phyloP scores from a whole-genome alignment of 495 filamentous ascomycete species.

The Talaromyces ruber region DNA sequence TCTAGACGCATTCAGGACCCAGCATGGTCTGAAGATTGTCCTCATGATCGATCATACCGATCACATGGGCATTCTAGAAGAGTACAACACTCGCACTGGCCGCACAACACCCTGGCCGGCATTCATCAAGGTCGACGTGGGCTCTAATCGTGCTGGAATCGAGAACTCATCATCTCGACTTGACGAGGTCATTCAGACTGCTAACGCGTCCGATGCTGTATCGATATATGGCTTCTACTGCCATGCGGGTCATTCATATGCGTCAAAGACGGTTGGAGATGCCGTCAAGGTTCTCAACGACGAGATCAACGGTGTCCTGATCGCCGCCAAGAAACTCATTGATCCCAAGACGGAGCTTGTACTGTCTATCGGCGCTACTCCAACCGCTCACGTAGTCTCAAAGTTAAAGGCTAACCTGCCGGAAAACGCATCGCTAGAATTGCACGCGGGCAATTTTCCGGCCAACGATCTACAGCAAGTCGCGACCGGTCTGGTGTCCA shows the following conservation, averaged over 20 bases:
- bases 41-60: slow-evolving; percentile 28
- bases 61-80: slow-evolving; percentile 22
- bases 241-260: slow-evolving; percentile 20
- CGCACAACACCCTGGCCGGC: slow-evolving; percentile 10
- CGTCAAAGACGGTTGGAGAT: slow-evolving; percentile 9
- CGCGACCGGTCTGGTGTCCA: slow-evolving; percentile 11
- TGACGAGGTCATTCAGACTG: slow-evolving; percentile 1
- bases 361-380: slow-evolving; percentile 26
- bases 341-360: slow-evolving; percentile 12
- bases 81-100: slow-evolving; percentile 8
- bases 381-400: slow-evolving; percentile 24
- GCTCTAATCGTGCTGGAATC: slow-evolving; percentile 11
- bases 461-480: slow-evolving; percentile 21
- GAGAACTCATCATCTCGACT: slow-evolving; percentile 6
- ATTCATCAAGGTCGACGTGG: slow-evolving; percentile 14
- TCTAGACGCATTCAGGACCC: slow-evolving; percentile 14
- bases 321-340: slow-evolving; percentile 10
- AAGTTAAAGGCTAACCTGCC: slow-evolving; percentile 14
- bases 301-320: slow-evolving; percentile 16
- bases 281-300: slow-evolving; percentile 8
- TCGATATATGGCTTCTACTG: slow-evolving; percentile 15
- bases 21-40: slow-evolving; percentile 14
- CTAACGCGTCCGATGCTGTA: not conserved
- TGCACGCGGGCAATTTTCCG: slow-evolving; percentile 23
- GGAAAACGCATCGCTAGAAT: slow-evolving; percentile 16